These are phyloP conservation scores for Penicillium cataractarum DNA, from an alignment of 495 filamentous ascomycete species.

Conservation along the genomic window DNA sequence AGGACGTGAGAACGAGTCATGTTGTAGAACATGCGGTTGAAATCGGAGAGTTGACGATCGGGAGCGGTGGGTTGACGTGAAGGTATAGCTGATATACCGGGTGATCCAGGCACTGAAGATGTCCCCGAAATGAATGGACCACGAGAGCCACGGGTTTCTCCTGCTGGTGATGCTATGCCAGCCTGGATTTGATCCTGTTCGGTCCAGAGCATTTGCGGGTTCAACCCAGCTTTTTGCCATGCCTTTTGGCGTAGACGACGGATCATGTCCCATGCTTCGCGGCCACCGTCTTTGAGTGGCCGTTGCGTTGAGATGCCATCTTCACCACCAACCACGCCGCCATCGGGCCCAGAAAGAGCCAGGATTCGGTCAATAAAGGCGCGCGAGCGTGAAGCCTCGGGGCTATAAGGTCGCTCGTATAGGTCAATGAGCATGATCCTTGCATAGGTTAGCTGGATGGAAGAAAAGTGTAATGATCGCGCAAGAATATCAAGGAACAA, in stretches of 20 bases:
- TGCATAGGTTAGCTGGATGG: background rate
- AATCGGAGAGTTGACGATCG: slow-evolving; percentile 33
- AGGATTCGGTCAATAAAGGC: slow-evolving; percentile 57
- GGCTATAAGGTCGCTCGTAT: slow-evolving; percentile 53
- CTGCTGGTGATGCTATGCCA: slow-evolving; percentile 33
- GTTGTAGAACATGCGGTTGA: slow-evolving; percentile 44
- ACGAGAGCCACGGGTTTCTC: slow-evolving; percentile 20
- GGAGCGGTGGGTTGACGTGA: slow-evolving; percentile 6
- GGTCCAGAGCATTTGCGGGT: slow-evolving; percentile 51
- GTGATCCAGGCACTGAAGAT: slow-evolving; percentile 12
- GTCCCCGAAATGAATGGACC: slow-evolving; percentile 20
- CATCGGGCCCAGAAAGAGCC: slow-evolving; percentile 54
- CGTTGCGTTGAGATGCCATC: slow-evolving; percentile 51
- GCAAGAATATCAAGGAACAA: background rate
- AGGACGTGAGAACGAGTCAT: slow-evolving; percentile 43
- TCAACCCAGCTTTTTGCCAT: slow-evolving; percentile 53
- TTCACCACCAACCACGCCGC: slow-evolving; percentile 54
- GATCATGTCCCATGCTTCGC: slow-evolving; percentile 60
- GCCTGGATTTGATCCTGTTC: slow-evolving; percentile 51
- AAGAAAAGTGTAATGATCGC: background rate
- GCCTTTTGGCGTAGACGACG: slow-evolving; percentile 54
- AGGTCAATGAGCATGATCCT: slow-evolving; percentile 61
- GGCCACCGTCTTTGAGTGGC: slow-evolving; percentile 55
- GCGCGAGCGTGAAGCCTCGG: slow-evolving; percentile 51
- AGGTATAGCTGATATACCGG: background rate